Evolutionary conservation across 2,329 filamentous ascomycete species (phyloP).

Genomic region (Aspergillus niger): DNA sequence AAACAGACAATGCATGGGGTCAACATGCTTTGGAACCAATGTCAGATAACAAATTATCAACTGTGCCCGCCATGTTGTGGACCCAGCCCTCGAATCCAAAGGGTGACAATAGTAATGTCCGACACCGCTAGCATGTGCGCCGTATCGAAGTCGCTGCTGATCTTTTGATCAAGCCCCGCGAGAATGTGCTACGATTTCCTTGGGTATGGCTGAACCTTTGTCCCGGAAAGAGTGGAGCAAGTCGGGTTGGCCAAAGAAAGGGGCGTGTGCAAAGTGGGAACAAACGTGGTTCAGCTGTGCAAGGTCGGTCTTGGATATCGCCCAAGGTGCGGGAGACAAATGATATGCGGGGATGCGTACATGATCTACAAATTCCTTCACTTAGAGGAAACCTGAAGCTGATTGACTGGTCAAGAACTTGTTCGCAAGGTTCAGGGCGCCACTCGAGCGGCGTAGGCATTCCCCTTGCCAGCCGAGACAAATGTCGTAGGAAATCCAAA

Average conservation of each 20-base stretch:
- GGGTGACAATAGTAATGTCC: conserved; percentile 14
- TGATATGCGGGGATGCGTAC: not conserved
- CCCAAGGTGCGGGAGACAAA: not conserved
- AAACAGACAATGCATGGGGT: conserved; percentile 14
- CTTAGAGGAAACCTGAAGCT: not conserved
- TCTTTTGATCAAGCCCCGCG: conserved; percentile 13
- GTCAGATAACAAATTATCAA: conserved; percentile 10
- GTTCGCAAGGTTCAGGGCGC: not conserved
- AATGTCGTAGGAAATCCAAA: no score
- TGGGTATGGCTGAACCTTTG: conserved; percentile 9
- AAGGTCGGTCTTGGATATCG: not conserved
- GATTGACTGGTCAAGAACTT: not conserved
- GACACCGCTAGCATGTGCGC: conserved; percentile 1
- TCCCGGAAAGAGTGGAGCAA: conserved; percentile 9
- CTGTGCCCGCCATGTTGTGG: conserved; percentile 11
- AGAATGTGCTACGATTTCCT: conserved; percentile 1
- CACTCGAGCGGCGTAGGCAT: not conserved
- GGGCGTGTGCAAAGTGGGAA: not conserved
- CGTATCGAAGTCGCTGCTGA: conserved; percentile 6
- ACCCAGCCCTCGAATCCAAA: conserved; percentile 18
- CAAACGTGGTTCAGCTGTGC: conserved; percentile 8
- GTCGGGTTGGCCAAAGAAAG: conserved; percentile 3
- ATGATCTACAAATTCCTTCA: not conserved
- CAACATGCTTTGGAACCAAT: conserved; percentile 3
- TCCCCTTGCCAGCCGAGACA: not conserved